phyloP scores from a whole-genome alignment of 768 basidiomycete genomes.

The Basidioascus undulatus region DNA sequence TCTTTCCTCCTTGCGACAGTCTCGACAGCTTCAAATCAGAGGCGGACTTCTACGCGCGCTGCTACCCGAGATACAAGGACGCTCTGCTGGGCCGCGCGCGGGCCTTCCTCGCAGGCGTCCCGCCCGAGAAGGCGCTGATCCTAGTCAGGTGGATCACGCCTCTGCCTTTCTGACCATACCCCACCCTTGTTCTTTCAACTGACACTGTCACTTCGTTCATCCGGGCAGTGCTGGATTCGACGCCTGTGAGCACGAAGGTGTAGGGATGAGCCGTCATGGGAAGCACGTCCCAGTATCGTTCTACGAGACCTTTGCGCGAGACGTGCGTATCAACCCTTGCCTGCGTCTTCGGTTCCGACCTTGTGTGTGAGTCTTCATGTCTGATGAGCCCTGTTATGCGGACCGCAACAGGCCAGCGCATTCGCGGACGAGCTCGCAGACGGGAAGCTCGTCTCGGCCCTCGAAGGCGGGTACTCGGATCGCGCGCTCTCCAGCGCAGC shows the following conservation, averaged over 20 bases:
- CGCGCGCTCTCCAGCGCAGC: slow-evolving; percentile 60
- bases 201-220: background rate
- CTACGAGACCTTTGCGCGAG: slow-evolving; percentile 57
- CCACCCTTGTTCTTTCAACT: background rate
- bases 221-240: slow-evolving; percentile 65
- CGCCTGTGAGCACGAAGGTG: slow-evolving; percentile 72
- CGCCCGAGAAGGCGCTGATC: slow-evolving; percentile 45
- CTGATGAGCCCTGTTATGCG: no score
- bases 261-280: slow-evolving; percentile 73
- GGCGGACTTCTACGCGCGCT: slow-evolving; percentile 44
- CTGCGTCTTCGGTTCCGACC: no score
- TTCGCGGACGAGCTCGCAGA: slow-evolving; percentile 40
- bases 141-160: slow-evolving; percentile 51
- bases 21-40: slow-evolving; percentile 46
- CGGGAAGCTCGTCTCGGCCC: slow-evolving; percentile 58
- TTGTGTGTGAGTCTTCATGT: no score
- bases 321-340: no score
- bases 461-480: slow-evolving; percentile 91
- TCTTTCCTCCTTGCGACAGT: no score
- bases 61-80: slow-evolving; percentile 44
- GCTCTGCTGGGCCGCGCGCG: slow-evolving; percentile 39
- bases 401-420: no score
- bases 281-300: slow-evolving; percentile 73
- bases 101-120: slow-evolving; percentile 36
- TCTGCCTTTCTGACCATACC: background rate